Evolutionary conservation across 768 basidiomycete genomes (phyloP).

Genomic region (Leccinum barrowsii): DNA sequence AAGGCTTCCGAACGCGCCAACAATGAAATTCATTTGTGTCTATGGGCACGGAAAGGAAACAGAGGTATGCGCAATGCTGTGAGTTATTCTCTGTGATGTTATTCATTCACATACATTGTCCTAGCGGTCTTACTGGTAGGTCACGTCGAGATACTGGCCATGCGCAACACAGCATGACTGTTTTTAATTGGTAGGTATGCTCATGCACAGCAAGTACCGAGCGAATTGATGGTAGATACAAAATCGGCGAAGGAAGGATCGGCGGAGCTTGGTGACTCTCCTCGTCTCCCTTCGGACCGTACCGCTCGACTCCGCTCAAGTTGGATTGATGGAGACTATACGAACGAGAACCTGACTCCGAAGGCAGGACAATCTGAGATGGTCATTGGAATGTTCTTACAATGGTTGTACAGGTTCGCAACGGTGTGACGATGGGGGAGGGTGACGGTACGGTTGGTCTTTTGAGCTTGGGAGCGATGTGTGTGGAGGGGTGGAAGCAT

Average conservation of each 20-base stretch:
- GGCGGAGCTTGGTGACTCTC: constrained; percentile 39
- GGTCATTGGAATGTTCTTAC: background rate
- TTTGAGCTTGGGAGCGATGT: constrained; percentile 91
- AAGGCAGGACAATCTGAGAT: constrained; percentile 37
- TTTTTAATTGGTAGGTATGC: constrained; percentile 53
- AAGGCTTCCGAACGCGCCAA: constrained; percentile 85
- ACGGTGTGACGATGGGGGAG: constrained; percentile 90
- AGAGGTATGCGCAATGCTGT: constrained; percentile 47
- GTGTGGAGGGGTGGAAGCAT: constrained; percentile 90
- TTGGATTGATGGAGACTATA: constrained; percentile 86
- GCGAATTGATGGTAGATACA: constrained; percentile 50
- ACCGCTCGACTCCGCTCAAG: constrained; percentile 48
- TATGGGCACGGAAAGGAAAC: constrained; percentile 97
- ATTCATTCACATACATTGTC: background rate
- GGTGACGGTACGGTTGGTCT: constrained; percentile 93
- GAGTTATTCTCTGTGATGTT: background rate
- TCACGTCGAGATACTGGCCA: constrained; percentile 4
- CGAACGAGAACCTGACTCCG: constrained; percentile 56
- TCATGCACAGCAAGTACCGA: constrained; percentile 63
- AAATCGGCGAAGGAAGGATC: constrained; percentile 44
- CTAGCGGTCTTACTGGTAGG: constrained; percentile 82
- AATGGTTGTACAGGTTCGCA: constrained; percentile 46
- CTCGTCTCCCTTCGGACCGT: constrained; percentile 49
- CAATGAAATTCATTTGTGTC: constrained; percentile 88
- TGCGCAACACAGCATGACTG: background rate